phyloP scores from a whole-genome alignment of 1,284 basidiomycete species.

The Ceratobasidium sp. region DNA sequence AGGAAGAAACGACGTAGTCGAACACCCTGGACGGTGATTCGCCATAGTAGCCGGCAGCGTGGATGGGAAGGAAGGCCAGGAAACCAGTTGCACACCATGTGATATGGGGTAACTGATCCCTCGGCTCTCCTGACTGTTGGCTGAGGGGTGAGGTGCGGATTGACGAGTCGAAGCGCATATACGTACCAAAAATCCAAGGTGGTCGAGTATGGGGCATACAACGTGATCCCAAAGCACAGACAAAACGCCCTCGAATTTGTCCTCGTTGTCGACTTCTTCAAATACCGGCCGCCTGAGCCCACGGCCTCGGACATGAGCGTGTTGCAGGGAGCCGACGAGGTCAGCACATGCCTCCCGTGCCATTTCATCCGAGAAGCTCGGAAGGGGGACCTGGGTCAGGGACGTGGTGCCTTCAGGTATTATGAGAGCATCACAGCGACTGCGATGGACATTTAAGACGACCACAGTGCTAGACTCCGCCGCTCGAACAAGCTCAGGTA shows the following conservation, averaged over 20 bases:
- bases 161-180: background rate
- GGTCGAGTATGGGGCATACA: background rate
- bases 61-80: background rate
- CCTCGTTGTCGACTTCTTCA: background rate
- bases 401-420: background rate
- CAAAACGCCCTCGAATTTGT: background rate
- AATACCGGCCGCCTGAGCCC: background rate
- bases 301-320: background rate
- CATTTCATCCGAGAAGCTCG: background rate
- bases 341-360: background rate
- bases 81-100: conserved; percentile 2
- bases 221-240: background rate
- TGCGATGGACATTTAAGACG: background rate
- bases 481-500: background rate
- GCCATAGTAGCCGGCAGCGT: background rate
- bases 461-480: background rate
- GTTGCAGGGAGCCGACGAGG: background rate
- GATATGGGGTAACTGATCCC: background rate
- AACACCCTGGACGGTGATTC: background rate
- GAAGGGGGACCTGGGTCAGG: background rate
- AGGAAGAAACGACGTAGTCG: background rate
- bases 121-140: background rate
- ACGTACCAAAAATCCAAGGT: conserved; percentile 10
- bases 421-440: background rate
- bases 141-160: background rate